These are phyloP conservation scores for Lenzites betulinus DNA, from an alignment of 768 basidiomycete species.

Conservation along the genomic window DNA sequence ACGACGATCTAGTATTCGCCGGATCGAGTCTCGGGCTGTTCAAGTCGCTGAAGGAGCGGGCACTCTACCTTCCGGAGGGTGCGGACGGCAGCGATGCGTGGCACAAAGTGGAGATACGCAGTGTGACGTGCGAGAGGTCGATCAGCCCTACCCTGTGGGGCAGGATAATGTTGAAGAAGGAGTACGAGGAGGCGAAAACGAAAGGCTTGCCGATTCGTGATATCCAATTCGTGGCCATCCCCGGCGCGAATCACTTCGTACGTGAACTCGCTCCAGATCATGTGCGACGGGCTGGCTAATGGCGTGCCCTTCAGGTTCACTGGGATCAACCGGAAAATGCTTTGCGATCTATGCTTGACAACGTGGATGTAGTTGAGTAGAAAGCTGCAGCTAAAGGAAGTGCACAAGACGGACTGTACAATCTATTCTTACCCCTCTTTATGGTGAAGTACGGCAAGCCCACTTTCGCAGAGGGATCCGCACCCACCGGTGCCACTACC, in stretches of 20 bases:
- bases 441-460: no score
- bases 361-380: not conserved
- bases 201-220: not conserved
- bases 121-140: slow-evolving; percentile 8
- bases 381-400: not conserved
- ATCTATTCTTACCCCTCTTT: no score
- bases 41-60: not conserved
- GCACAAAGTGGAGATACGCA: slow-evolving; percentile 3
- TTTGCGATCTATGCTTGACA: not conserved
- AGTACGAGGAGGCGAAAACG: slow-evolving; percentile 5
- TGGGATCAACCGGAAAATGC: not conserved
- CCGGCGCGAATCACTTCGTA: slow-evolving; percentile 18
- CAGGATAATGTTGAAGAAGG: not conserved
- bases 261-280: no score
- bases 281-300: no score
- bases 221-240: slow-evolving; percentile 5
- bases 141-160: slow-evolving; percentile 1
- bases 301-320: not conserved
- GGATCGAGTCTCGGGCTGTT: not conserved
- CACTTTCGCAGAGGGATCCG: no score
- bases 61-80: slow-evolving; percentile 7
- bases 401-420: no score
- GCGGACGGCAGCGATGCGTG: not conserved
- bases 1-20: not conserved
- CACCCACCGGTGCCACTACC: no score